Evolutionary conservation across 495 filamentous ascomycete genomes (phyloP), one percentile per base, ranked within the genome.

Genomic region (Baudoinia panamericana): DNA sequence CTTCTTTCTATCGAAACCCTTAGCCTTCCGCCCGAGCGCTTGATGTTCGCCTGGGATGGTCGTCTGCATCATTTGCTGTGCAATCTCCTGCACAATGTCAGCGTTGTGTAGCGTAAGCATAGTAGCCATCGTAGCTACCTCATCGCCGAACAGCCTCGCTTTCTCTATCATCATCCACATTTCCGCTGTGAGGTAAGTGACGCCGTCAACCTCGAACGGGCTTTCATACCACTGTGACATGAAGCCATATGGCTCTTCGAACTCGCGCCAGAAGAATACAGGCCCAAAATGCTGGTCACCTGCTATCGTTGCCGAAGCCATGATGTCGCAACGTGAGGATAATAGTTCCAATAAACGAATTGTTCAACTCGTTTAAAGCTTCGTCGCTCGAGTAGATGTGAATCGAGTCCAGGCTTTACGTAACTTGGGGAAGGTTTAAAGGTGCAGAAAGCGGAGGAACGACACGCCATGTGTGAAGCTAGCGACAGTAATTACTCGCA

Each of bases 11-110:
- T 70, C 57, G 48, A 81, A 83, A 28, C 57, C 57, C 36, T 55
- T 43, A 0, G 82, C 73, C 36, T 63, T 45, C 18, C 46, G 33
- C 3, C 79, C 78, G 0, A 82, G 61, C n/a, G 51, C 51, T 39
- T 70, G 70, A 43, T 71, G 70, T 17, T 57, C 44, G 18, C 46
- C 48, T 31, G 60, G 59, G 11, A 50, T 43, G 1, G 39, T 53
- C 12, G 57, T 55, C 33, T 48, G 25, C 46, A 61, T 44, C 60
- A 63, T 63, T 39, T 52, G n/a, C 39, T 45, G 13, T 19, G 53
- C 56, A 9, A 50, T 48, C 8, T 52, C 43, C 53, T 57, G 19
- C 20, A 7, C 5, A 13, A 4, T 3, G n/a, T 37, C 33, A 8
- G 15, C 19, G 5, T 5, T 18, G 7, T 20, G 33, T 10, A 19